Evolutionary conservation across 805 yeast genomes (phyloP), one percentile per base, ranked within the genome.

Genomic region (Candida piceae): DNA sequence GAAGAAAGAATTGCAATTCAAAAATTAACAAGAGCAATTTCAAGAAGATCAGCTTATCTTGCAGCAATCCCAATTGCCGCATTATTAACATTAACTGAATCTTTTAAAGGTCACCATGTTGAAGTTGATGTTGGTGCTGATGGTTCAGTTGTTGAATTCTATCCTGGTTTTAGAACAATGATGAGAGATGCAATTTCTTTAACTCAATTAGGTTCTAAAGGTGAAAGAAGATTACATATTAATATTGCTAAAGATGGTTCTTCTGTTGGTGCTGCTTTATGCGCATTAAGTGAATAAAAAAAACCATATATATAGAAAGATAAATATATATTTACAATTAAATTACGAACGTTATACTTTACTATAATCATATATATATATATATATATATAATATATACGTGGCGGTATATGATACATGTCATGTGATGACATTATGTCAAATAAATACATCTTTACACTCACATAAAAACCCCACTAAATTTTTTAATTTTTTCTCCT

Each of bases 201-300:
- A 44, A 74, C 85, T 29, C 78, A 80, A 46, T 72, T 89, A 29
- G 89, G 89, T 39, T 69, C 82, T 30, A 82, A 84, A 32, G 78
- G 81, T 41, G 86, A 78, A 50, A 77, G 86, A 62, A 78, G 84
- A 53, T 67, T 87, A 31, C 82, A 78, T 49, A 66, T 90, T 43
- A 78, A 78, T 45, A 80, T 89, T 48, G 93, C 97, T 21, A 85
- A 86, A 60, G 97, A 93, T 55, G 97, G 97, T 32, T 82, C 95
- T 39, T 96, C 96, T 42, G 96, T 89, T 30, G 98, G 98, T 47
- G 97, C 97, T 31, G 97, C 97, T 2, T 68, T 90, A 43, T 86
- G 96, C 66, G 97, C 96, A 7, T 56, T 62, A 37, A 50, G 58
- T 37, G 56, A 47, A 22, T 32, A 34, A 34, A 17, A 29, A 22